Evolutionary conservation across 2,329 filamentous ascomycete genomes (phyloP).

Genomic region (Cercospora sp.): DNA sequence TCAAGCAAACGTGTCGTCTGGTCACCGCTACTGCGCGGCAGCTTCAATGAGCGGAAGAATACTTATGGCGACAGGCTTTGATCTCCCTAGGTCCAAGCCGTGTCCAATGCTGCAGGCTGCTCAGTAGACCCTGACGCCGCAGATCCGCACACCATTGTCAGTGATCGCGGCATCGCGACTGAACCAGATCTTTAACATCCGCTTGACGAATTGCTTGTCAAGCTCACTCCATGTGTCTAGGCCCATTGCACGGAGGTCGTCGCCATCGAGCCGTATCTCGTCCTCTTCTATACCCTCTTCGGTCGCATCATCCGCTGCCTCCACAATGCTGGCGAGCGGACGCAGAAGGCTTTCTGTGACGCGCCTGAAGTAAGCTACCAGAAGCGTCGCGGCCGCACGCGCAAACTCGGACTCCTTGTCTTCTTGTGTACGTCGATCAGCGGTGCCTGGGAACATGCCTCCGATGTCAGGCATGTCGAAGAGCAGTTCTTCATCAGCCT

Average conservation of each 20-base stretch:
- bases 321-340: constrained; percentile 63
- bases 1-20: too few relatives aligned
- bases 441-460: constrained; percentile 23
- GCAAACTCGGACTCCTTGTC: constrained; percentile 24
- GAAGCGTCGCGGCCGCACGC: constrained; percentile 60
- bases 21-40: too few relatives aligned
- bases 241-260: constrained; percentile 69
- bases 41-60: too few relatives aligned
- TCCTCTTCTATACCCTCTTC: constrained; percentile 45
- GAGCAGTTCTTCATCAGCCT: constrained; percentile 50
- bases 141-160: constrained; percentile 72
- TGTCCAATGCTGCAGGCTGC: background rate
- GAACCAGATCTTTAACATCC: constrained; percentile 66
- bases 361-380: constrained; percentile 80
- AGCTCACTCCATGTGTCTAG: constrained; percentile 74
- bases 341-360: constrained; percentile 67
- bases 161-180: constrained; percentile 65
- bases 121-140: constrained; percentile 42
- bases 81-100: too few relatives aligned
- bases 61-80: too few relatives aligned
- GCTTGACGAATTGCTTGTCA: constrained; percentile 68
- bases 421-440: constrained; percentile 13
- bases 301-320: constrained; percentile 43
- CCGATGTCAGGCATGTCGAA: constrained; percentile 44
- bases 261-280: constrained; percentile 56